These are phyloP conservation scores for Boechera stricta DNA, from an alignment of 345 rosid genomes.

Conservation along the genomic window DNA sequence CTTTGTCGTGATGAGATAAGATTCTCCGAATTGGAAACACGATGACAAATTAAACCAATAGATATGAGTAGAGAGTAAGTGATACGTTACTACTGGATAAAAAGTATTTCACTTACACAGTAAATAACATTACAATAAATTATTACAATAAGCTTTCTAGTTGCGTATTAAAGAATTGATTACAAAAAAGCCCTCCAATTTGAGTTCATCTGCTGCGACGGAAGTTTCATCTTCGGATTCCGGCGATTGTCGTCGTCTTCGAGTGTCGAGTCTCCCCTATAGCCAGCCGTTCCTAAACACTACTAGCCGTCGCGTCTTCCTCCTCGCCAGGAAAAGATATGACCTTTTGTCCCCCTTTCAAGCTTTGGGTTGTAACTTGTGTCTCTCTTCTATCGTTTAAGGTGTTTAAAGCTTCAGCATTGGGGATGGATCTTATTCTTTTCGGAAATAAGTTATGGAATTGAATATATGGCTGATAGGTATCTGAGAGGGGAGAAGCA, in stretches of 20 bases:
- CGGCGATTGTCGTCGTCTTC: slow-evolving; percentile 49
- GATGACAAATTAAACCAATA: background rate
- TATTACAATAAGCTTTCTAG: background rate
- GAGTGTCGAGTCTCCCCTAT: slow-evolving; percentile 47
- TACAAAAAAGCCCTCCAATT: background rate
- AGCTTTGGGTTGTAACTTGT: background rate
- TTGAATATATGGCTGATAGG: background rate
- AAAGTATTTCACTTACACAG: background rate
- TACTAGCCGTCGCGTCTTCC: slow-evolving; percentile 57
- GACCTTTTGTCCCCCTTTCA: slow-evolving; percentile 7
- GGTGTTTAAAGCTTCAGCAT: slow-evolving; percentile 1
- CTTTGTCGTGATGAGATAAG: slow-evolving; percentile 10
- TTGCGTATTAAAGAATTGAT: background rate
- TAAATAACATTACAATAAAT: background rate
- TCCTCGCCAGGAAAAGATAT: slow-evolving; percentile 62
- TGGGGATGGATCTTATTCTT: background rate
- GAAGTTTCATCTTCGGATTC: slow-evolving; percentile 55
- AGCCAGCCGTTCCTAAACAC: slow-evolving; percentile 48
- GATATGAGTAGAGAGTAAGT: background rate
- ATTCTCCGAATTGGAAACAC: slow-evolving; percentile 8
- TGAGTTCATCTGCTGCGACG: slow-evolving; percentile 1
- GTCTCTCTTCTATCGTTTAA: background rate
- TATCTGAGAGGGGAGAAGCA: background rate
- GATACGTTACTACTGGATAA: background rate
- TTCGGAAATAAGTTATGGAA: background rate